Evolutionary conservation across 164 flowering plant species (phyloP).

Genomic region (Chimonanthus praecox): DNA sequence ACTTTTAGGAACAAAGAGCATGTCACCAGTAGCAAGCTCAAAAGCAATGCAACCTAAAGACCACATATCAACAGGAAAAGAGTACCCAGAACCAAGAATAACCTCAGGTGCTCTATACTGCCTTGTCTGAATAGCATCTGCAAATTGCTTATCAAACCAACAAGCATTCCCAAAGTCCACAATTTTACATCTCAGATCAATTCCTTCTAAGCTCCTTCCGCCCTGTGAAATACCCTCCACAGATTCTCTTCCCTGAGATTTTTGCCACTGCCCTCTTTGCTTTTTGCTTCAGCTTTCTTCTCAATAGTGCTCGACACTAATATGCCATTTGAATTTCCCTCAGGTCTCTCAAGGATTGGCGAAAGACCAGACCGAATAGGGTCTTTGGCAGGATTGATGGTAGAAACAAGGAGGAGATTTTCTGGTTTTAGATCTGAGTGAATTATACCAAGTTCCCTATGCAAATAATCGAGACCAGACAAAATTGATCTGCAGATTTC

Average conservation of each 20-base stretch:
- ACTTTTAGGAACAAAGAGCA: conserved; percentile 74
- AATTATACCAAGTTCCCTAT: conserved; percentile 68
- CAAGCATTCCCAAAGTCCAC: conserved; percentile 98
- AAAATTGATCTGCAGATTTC: conserved; percentile 80
- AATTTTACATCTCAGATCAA: conserved; percentile 77
- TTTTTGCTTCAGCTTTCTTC: conserved; percentile 67
- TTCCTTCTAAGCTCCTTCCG: conserved; percentile 56
- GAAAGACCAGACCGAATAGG: conserved; percentile 57
- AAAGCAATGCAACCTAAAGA: conserved; percentile 91
- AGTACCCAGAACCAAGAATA: conserved; percentile 66
- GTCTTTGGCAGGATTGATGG: conserved; percentile 82
- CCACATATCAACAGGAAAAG: conserved; percentile 86
- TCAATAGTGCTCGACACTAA: conserved; percentile 47
- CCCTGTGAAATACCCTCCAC: conserved; percentile 48
- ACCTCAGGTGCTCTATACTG: conserved; percentile 98
- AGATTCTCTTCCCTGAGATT: conserved; percentile 55
- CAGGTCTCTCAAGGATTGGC: conserved; percentile 84
- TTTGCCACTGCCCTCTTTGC: conserved; percentile 79
- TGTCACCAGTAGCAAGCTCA: conserved; percentile 95
- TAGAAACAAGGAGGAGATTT: conserved; percentile 68
- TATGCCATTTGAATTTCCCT: conserved; percentile 60
- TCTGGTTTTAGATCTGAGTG: conserved; percentile 93
- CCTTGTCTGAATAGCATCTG: conserved; percentile 85
- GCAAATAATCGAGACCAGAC: conserved; percentile 80
- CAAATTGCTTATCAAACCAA: conserved; percentile 66